Base-by-base conservation (phyloP, 345 rosid genomes). In the Streptanthus diversifolius region DNA sequence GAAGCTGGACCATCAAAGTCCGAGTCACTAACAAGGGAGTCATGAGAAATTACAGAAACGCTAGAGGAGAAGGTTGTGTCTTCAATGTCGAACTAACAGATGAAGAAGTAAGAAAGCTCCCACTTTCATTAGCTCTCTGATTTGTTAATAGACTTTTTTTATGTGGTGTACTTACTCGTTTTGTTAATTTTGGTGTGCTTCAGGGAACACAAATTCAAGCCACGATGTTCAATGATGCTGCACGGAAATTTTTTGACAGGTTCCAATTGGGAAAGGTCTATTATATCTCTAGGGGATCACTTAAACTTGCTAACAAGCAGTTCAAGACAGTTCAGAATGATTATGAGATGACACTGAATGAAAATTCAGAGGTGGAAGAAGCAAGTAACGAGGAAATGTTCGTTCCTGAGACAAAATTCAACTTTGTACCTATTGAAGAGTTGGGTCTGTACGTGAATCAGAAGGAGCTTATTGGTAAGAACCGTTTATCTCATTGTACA, bases 171-270 rank as follows among this genome's bases (percentile, higher is more conserved):
- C 25, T 45, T 40, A 9, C 64, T 59, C 27, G 29, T 48, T 39
- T 15, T 48, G 12, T 48, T 62, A 3, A 10, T 27, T 59, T 22
- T 18, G 15, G 19, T n/a, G 44, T 68, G 10, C 2, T 77, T 17
- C 47, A 93, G 96, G 97, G 98, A 63, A 91, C 97, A 6, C 97
- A 93, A 67, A 93, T 93, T 63, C 97, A 89, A 81, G 95, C 97
- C 2, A 89, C 98, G 0, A 93, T 93, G 98, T 93, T 93, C 55
- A 93, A 93, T 45, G 97, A 85, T 40, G 97, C 97, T 72, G 98
- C 97, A 7, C 81, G 48, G 78, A 93, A 88, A 73, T 93, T 91
- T 69, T 88, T 30, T 72, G 96, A 87, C 0, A 88, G 53, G 79
- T 89, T 93, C 66, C 85, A 88, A 25, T 7, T 91, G 68, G 98